Evolutionary conservation across 129 eudicot species (phyloP), one percentile per base, ranked within the genome.

Genomic region (Escallonia rubra): DNA sequence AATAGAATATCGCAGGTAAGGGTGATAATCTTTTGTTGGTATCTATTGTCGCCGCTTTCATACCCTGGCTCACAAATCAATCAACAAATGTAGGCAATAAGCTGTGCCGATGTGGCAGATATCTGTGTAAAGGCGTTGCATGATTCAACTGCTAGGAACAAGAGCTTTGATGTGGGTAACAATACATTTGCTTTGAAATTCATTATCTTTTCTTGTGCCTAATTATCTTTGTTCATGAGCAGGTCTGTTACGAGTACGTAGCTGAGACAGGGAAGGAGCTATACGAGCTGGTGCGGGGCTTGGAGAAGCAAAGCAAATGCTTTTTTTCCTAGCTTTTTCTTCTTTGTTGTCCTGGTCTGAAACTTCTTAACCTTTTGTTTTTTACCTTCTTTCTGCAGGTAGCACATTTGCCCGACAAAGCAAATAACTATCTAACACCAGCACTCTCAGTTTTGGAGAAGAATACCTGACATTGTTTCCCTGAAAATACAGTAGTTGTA

Each of bases 71-170:
- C 48, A 66, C 15, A 59, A 11, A 72, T 44, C 51, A 7, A 6
- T 42, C 38, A 56, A 43, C 56, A 34, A 61, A 71, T 81, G 64
- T 50, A 93, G 98, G 98, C 95, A 41, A 93, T 93, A 71, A 93
- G 98, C 76, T 93, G 98, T 72, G 96, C 98, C 39, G 98, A 93
- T 70, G 96, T 93, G 79, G 98, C 98, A 4, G 98, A 93, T 75
- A 93, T 93, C 44, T 93, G 98, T 63, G 98, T 93, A 54, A 93
- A 93, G 81, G 96, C 98, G 57, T 75, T 89, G 82, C 98, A 93
- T 66, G 98, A 93, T 78, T 82, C 98, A 74, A 93, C 96, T 41
- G 98, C 98, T 47, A 76, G 98, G 74, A 93, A 93, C 88, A 93
- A 86, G 84, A 93, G 98, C 83, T 93, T 93, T 56, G 98, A 93